phyloP scores from a whole-genome alignment of 2,329 filamentous ascomycete species.

The Blumeria graminis region DNA sequence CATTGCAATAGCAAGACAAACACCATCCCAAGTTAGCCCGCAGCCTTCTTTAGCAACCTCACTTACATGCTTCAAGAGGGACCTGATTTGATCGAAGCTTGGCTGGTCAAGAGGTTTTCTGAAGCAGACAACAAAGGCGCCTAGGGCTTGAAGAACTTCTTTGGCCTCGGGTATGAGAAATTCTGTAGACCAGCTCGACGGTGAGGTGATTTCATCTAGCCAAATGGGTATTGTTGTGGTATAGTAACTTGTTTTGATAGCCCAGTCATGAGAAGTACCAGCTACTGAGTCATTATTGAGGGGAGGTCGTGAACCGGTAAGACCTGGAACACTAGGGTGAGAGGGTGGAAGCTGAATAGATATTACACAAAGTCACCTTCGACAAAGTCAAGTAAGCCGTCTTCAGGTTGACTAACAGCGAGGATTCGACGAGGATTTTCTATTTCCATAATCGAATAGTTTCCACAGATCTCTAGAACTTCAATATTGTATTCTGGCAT shows the following conservation, averaged over 20 bases:
- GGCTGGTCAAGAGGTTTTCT: constrained; percentile 17
- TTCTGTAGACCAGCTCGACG: constrained; percentile 24
- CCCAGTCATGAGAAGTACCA: constrained; percentile 31
- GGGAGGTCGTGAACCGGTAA: constrained; percentile 3
- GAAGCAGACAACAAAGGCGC: constrained; percentile 32
- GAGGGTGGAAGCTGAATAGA: background rate
- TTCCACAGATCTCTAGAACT: too few relatives aligned
- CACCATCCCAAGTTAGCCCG: constrained; percentile 40
- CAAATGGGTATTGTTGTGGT: constrained; percentile 35
- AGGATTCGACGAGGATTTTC: constrained; percentile 31
- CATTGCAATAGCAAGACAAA: constrained; percentile 33
- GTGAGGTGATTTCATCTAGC: constrained; percentile 32
- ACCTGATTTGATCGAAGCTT: constrained; percentile 11
- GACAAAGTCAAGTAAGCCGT: constrained; percentile 24
- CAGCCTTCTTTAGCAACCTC: constrained; percentile 30
- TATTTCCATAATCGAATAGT: constrained; percentile 14
- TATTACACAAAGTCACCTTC: constrained; percentile 21
- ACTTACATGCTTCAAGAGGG: constrained; percentile 27
- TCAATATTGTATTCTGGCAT: too few relatives aligned
- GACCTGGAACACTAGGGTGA: background rate
- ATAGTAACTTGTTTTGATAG: constrained; percentile 36
- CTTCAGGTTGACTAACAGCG: constrained; percentile 22
- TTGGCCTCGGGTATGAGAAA: constrained; percentile 36
- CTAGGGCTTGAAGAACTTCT: constrained; percentile 36
- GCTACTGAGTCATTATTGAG: constrained; percentile 20